Conservation (phyloP, 805 yeast species). For the Blastobotrys muscicola region DNA sequence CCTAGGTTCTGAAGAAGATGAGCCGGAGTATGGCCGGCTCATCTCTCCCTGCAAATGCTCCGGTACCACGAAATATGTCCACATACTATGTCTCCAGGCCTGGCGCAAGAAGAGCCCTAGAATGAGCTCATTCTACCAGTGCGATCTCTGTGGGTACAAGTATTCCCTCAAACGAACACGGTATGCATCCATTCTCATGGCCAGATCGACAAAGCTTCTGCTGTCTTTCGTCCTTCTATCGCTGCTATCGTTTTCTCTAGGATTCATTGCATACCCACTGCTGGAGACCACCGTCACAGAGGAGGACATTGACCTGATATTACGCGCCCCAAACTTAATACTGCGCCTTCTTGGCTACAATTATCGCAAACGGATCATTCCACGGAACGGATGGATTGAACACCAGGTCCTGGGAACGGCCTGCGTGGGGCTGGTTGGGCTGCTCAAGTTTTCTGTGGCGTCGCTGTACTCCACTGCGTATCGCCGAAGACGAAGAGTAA, state of each 20-base stretch:
- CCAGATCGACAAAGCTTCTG: background rate
- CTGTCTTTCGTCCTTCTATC: background rate
- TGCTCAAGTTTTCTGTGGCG: constrained; percentile 1
- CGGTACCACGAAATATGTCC: constrained; percentile 4
- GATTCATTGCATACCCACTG: constrained; percentile 1
- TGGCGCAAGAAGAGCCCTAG: constrained; percentile 2
- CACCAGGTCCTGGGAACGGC: constrained; percentile 4
- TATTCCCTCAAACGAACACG: constrained; percentile 1
- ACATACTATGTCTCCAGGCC: constrained; percentile 2
- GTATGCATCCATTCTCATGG: background rate
- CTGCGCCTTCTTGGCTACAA: background rate
- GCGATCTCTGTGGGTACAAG: constrained; percentile 2
- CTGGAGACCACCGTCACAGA: constrained; percentile 1
- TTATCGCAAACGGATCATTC: background rate
- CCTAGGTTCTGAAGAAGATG: background rate
- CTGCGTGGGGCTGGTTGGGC: background rate
- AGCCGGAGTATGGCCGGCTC: background rate
- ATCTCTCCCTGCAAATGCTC: constrained; percentile 6
- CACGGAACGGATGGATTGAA: constrained; percentile 1
- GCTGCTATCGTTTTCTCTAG: constrained; percentile 1
- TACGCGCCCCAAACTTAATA: background rate
- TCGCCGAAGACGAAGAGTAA: background rate
- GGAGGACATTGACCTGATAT: constrained; percentile 3
- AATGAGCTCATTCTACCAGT: background rate
- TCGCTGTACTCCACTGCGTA: background rate